Evolutionary conservation across 2,329 filamentous ascomycete genomes (phyloP).

Genomic region (Colletotrichum sp.): DNA sequence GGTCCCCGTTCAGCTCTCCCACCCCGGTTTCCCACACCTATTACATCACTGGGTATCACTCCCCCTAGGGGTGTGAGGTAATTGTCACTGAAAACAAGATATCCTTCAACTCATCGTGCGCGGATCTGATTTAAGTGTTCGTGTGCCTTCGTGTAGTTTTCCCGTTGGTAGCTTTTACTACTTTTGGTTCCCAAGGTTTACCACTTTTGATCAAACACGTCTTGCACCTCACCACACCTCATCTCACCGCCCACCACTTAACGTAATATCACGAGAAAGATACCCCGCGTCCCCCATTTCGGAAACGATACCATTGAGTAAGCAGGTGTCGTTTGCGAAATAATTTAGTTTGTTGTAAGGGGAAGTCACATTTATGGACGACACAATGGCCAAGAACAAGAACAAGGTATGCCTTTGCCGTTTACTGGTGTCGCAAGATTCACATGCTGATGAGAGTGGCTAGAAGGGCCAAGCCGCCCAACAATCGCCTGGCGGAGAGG

Average conservation of each 20-base stretch:
- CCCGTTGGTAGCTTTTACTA: neutral
- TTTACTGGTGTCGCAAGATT: too few species aligned
- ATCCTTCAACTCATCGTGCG: neutral
- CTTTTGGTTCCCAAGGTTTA: neutral
- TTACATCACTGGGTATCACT: slow-evolving; percentile 18
- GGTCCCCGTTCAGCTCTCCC: neutral
- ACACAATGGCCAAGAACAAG: slow-evolving; percentile 22
- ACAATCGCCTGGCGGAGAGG: neutral
- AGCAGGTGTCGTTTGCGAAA: neutral
- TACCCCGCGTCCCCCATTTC: neutral
- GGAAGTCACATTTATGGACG: neutral
- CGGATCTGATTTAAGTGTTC: slow-evolving; percentile 10
- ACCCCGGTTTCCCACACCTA: neutral
- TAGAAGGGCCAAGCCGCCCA: slow-evolving; percentile 3
- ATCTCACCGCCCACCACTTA: neutral
- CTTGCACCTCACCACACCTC: neutral
- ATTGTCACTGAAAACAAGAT: neutral
- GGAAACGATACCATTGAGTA: neutral
- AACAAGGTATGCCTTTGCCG: slow-evolving; percentile 8
- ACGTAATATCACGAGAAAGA: neutral
- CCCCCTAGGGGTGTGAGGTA: slow-evolving; percentile 12
- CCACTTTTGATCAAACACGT: neutral
- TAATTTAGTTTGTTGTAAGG: neutral
- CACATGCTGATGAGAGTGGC: neutral
- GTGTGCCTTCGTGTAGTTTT: neutral